A percentile compares a stretch with the other conserved stretches of the same genome.
Conservation (phyloP, 768 basidiomycete species). For the Boletus pseudo-olivaceus region DNA sequence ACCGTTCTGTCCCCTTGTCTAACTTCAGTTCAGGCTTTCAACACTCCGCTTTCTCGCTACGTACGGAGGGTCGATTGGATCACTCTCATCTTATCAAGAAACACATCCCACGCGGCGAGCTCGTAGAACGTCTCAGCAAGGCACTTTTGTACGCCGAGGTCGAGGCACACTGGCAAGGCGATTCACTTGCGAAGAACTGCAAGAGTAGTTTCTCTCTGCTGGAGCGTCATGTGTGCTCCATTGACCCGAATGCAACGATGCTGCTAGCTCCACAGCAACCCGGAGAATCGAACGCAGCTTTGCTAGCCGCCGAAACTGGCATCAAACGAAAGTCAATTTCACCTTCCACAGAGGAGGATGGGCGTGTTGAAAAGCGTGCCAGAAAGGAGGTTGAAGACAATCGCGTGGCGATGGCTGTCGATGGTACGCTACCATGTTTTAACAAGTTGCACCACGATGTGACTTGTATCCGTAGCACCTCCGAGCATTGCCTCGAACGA, state of each 20-base stretch:
- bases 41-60: slow-evolving; percentile 79
- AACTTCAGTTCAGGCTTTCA: slow-evolving; percentile 53
- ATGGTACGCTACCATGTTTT: slow-evolving; percentile 30
- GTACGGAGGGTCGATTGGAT: slow-evolving; percentile 70
- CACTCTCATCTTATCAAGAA: slow-evolving; percentile 64
- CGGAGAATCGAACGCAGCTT: slow-evolving; percentile 8
- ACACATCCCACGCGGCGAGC: slow-evolving; percentile 77
- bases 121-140: slow-evolving; percentile 77
- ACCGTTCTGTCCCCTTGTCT: slow-evolving; percentile 5
- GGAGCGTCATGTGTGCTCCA: slow-evolving; percentile 67
- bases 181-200: slow-evolving; percentile 60
- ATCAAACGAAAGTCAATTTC: slow-evolving; percentile 52
- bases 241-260: slow-evolving; percentile 36
- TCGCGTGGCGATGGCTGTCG: slow-evolving; percentile 36
- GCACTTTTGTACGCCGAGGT: slow-evolving; percentile 79
- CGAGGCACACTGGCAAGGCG: slow-evolving; percentile 76
- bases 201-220: slow-evolving; percentile 71
- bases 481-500: slow-evolving; percentile 17
- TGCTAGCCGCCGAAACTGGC: slow-evolving; percentile 19
- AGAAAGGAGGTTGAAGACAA: slow-evolving; percentile 47
- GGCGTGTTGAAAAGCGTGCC: slow-evolving; percentile 61
- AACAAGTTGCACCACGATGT: slow-evolving; percentile 24
- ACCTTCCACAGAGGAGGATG: slow-evolving; percentile 43
- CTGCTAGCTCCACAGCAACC: slow-evolving; percentile 16
- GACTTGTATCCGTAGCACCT: slow-evolving; percentile 13